Evolutionary conservation across 75 land plant species (phyloP).

Genomic region (Pinus taeda): DNA sequence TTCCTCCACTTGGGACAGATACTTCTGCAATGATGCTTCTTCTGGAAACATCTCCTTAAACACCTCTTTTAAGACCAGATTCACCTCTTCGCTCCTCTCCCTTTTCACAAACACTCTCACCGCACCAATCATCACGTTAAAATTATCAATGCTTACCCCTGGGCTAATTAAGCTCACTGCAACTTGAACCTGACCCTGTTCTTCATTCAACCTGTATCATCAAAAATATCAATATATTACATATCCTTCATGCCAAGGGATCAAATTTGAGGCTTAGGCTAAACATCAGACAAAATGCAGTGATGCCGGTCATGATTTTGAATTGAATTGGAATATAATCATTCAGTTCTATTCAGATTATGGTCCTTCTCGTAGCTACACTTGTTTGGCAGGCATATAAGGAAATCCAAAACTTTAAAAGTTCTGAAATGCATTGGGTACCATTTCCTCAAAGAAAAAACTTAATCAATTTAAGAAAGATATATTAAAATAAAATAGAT

Average conservation of each 20-base stretch:
- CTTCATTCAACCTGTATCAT: slow-evolving; percentile 34
- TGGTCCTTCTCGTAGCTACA: neutral
- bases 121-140: slow-evolving; percentile 14
- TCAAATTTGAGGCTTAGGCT: too few relatives aligned
- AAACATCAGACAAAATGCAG: too few relatives aligned
- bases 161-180: slow-evolving; percentile 12
- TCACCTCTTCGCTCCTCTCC: slow-evolving; percentile 31
- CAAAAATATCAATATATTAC: neutral
- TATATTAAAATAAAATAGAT: too few relatives aligned
- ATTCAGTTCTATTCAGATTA: too few relatives aligned
- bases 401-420: too few relatives aligned
- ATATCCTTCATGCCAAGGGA: neutral
- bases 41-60: slow-evolving; percentile 34
- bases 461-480: too few relatives aligned
- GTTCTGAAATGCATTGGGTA: too few relatives aligned
- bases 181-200: slow-evolving; percentile 46
- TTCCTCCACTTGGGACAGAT: slow-evolving; percentile 31
- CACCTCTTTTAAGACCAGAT: slow-evolving; percentile 28
- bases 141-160: neutral
- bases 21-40: slow-evolving; percentile 16
- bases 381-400: neutral
- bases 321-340: too few relatives aligned
- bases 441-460: too few relatives aligned
- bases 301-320: too few relatives aligned
- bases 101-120: slow-evolving; percentile 31